phyloP scores from a whole-genome alignment of 441 rosid genomes.

The Pelargonium fulgidum region DNA sequence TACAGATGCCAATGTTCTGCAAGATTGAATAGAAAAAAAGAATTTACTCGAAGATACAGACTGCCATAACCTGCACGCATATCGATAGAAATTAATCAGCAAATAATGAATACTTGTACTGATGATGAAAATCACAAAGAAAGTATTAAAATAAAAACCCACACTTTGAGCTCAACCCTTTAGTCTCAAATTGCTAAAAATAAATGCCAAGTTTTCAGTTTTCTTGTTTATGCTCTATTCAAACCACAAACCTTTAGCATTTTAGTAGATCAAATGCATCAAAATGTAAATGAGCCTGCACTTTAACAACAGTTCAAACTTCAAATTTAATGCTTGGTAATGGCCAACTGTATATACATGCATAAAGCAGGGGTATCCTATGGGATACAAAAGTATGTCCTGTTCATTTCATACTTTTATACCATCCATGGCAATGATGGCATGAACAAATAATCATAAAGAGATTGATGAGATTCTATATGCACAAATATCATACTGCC shows the following conservation, averaged over 20 bases:
- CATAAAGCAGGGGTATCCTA: constrained; percentile 5
- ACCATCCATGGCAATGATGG: constrained; percentile 7
- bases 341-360: neutral
- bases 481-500: neutral
- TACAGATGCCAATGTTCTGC: neutral
- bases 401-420: neutral
- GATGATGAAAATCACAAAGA: neutral
- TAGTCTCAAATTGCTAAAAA: neutral
- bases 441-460: neutral
- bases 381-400: neutral
- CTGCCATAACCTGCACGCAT: constrained; percentile 7
- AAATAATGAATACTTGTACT: neutral
- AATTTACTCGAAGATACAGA: neutral
- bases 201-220: neutral
- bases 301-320: neutral
- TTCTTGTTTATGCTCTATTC: neutral
- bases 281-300: neutral
- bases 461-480: constrained; percentile 3
- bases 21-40: neutral
- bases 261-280: neutral
- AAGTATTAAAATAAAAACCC: neutral
- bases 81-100: neutral
- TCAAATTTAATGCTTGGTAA: constrained; percentile 4
- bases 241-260: neutral
- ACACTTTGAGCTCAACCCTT: neutral